These are phyloP conservation scores for Calonectria pauciramosa DNA, from an alignment of 2,329 filamentous ascomycete genomes.

Conservation along the genomic window DNA sequence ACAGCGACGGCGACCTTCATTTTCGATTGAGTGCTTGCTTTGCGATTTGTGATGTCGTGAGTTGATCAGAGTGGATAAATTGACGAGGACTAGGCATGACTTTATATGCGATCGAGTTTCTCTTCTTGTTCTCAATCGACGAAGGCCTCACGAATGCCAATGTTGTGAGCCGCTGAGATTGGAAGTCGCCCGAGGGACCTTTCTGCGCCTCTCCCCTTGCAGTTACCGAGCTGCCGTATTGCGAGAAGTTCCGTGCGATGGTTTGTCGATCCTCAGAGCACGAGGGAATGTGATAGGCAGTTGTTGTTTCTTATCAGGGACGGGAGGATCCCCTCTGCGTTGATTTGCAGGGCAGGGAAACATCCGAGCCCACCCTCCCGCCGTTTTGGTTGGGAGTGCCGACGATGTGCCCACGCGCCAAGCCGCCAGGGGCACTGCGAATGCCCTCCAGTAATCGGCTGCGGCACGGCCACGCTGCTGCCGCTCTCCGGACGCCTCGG, in stretches of 20 bases:
- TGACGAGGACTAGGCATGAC: neutral
- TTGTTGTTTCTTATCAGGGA: slow-evolving; percentile 21
- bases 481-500: slow-evolving; percentile 13
- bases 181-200: slow-evolving; percentile 3
- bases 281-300: slow-evolving; percentile 26
- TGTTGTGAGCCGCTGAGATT: neutral
- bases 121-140: too few species aligned
- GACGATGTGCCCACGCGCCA: slow-evolving; percentile 14
- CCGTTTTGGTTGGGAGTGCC: slow-evolving; percentile 22
- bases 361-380: slow-evolving; percentile 9
- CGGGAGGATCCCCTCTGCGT: neutral
- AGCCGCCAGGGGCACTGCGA: neutral
- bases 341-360: slow-evolving; percentile 9
- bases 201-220: slow-evolving; percentile 20
- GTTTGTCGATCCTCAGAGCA: slow-evolving; percentile 20
- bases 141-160: neutral
- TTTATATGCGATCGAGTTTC: neutral
- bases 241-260: slow-evolving; percentile 15
- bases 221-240: slow-evolving; percentile 26
- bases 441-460: slow-evolving; percentile 16
- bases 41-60: neutral
- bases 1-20: slow-evolving; percentile 51
- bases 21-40: slow-evolving; percentile 22
- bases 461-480: slow-evolving; percentile 18
- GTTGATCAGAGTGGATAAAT: neutral